Conservation (phyloP, 306 rosid species). For the Cucurbita moschata region DNA sequence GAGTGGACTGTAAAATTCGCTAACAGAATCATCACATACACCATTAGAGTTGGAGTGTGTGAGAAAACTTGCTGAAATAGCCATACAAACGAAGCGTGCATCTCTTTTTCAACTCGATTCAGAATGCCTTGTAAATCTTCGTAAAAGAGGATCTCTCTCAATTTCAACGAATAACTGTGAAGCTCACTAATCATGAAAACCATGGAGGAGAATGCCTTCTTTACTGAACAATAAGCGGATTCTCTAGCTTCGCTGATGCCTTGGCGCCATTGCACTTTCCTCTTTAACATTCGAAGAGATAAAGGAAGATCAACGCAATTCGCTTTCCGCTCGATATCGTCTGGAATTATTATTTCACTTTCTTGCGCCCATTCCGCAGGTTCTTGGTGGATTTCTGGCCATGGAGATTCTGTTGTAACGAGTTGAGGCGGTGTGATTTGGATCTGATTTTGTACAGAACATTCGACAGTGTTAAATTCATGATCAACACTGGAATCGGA, state of each 20-base stretch:
- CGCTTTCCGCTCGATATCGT: slow-evolving; percentile 8
- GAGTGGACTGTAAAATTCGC: slow-evolving; percentile 52
- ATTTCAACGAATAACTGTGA: slow-evolving; percentile 40
- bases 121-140: slow-evolving; percentile 43
- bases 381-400: slow-evolving; percentile 5
- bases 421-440: slow-evolving; percentile 4
- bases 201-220: slow-evolving; percentile 12
- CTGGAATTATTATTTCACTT: not conserved
- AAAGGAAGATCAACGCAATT: slow-evolving; percentile 11
- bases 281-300: slow-evolving; percentile 9
- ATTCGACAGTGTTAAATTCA: not conserved
- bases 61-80: slow-evolving; percentile 59
- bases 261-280: slow-evolving; percentile 7
- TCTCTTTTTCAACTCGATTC: slow-evolving; percentile 32
- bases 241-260: slow-evolving; percentile 8
- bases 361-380: not conserved
- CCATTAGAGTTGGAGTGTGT: slow-evolving; percentile 52
- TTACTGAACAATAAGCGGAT: slow-evolving; percentile 11
- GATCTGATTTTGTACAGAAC: not conserved
- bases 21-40: slow-evolving; percentile 44
- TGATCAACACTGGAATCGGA: not conserved
- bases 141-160: slow-evolving; percentile 30
- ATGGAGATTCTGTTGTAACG: slow-evolving; percentile 3
- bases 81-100: slow-evolving; percentile 64
- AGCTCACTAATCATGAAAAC: slow-evolving; percentile 16